These are phyloP conservation scores for Cicer bijugum DNA, from an alignment of 306 rosid genomes.

Conservation along the genomic window DNA sequence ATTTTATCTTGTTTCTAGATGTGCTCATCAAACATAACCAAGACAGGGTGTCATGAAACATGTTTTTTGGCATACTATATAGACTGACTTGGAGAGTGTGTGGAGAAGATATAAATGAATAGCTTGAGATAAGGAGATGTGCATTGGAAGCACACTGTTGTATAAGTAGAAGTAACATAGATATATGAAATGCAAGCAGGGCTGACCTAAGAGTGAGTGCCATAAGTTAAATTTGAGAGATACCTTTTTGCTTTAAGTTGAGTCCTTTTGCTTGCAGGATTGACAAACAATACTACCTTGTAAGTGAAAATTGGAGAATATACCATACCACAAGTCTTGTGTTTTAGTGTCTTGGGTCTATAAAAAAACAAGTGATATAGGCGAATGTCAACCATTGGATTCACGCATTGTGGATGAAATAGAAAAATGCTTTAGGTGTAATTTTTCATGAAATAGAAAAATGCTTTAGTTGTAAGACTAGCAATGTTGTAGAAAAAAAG, in stretches of 20 bases:
- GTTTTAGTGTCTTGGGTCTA: neutral
- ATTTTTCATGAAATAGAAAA: neutral
- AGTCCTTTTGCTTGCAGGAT: neutral
- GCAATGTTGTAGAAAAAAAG: neutral
- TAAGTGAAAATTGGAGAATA: neutral
- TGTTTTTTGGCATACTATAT: neutral
- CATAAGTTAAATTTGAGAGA: neutral
- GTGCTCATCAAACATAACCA: neutral
- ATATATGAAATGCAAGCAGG: constrained; percentile 1
- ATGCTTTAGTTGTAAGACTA: neutral
- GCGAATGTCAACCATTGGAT: constrained; percentile 5
- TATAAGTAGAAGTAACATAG: neutral
- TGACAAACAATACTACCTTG: neutral
- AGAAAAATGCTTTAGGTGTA: neutral
- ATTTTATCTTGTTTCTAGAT: neutral
- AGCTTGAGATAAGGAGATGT: neutral
- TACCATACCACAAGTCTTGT: neutral
- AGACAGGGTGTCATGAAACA: neutral
- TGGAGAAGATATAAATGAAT: neutral
- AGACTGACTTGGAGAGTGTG: neutral
- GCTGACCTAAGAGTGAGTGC: neutral
- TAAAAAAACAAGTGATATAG: neutral
- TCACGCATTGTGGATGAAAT: neutral
- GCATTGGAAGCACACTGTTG: neutral
- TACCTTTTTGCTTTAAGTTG: neutral